A percentile compares a stretch with the other conserved stretches of the same genome.
Conservation (phyloP, 805 yeast species). For the Hyphopichia homilentoma region DNA sequence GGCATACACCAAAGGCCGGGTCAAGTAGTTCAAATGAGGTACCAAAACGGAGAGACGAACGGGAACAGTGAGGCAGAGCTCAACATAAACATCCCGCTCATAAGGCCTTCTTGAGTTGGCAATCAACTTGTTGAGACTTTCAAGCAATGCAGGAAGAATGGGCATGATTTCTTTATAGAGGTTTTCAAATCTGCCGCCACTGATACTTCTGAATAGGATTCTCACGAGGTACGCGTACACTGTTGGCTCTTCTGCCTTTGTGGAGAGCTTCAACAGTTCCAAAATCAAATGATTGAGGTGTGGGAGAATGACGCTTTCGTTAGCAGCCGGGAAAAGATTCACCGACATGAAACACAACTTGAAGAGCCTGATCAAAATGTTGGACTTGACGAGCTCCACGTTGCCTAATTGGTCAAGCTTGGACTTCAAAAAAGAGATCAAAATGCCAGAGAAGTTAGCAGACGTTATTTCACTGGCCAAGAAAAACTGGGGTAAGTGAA, state of each 20-base stretch:
- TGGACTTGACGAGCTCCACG: constrained; percentile 70
- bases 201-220: constrained; percentile 87
- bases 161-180: constrained; percentile 93
- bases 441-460: constrained; percentile 81
- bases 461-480: constrained; percentile 93
- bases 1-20: constrained; percentile 90
- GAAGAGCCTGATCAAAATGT: constrained; percentile 79
- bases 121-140: constrained; percentile 78
- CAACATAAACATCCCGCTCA: constrained; percentile 92
- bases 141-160: constrained; percentile 77
- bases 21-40: constrained; percentile 83
- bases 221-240: constrained; percentile 86
- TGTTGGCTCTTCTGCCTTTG: constrained; percentile 86
- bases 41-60: constrained; percentile 90
- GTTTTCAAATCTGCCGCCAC: constrained; percentile 94
- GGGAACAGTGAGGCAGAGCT: constrained; percentile 91
- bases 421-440: constrained; percentile 70
- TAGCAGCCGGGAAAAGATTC: constrained; percentile 79
- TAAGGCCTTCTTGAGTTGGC: constrained; percentile 81
- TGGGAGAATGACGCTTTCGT: constrained; percentile 84
- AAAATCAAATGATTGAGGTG: constrained; percentile 81
- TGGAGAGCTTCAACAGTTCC: constrained; percentile 71
- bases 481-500: constrained; percentile 92
- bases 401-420: constrained; percentile 78
- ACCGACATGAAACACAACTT: constrained; percentile 95